A percentile compares a stretch with the other conserved stretches of the same genome.
Conservation (phyloP, 106 monocot species). For the Dendrobium chrysotoxum region DNA sequence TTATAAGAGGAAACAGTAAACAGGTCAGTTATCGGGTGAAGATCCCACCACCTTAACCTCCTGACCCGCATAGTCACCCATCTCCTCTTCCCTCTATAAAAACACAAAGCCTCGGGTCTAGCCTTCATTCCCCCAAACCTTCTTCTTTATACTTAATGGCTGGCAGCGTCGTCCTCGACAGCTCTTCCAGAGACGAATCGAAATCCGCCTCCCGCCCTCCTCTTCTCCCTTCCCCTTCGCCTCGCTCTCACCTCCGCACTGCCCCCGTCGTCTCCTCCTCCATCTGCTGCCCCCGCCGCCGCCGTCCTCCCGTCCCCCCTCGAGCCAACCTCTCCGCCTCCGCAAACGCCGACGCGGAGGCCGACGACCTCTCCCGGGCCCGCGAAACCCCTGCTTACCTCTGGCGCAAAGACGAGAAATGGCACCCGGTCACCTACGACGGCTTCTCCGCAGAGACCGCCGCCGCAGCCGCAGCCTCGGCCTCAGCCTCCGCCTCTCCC, state of each 20-base stretch:
- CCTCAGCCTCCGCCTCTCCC: neutral
- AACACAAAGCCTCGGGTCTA: neutral
- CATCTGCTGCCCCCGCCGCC: neutral
- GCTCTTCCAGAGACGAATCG: neutral
- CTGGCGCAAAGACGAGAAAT: constrained; percentile 43
- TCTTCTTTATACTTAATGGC: neutral
- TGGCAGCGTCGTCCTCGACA: neutral
- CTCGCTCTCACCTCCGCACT: neutral
- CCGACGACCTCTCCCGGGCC: constrained; percentile 6
- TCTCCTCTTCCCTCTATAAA: neutral
- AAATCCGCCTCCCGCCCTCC: neutral
- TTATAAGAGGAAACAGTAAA: neutral
- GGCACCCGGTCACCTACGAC: constrained; percentile 15
- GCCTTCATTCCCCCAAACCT: neutral
- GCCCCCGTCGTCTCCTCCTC: constrained; percentile 4
- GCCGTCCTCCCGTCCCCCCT: neutral
- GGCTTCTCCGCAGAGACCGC: neutral
- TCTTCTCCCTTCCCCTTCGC: neutral
- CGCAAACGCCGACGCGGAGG: neutral
- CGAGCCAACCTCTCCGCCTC: neutral
- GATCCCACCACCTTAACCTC: neutral
- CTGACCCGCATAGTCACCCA: neutral
- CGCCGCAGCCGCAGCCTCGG: neutral
- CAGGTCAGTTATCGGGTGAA: neutral
- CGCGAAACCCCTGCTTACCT: constrained; percentile 26